phyloP scores from a whole-genome alignment of 805 yeast species.

The Ogataea glucozyma region DNA sequence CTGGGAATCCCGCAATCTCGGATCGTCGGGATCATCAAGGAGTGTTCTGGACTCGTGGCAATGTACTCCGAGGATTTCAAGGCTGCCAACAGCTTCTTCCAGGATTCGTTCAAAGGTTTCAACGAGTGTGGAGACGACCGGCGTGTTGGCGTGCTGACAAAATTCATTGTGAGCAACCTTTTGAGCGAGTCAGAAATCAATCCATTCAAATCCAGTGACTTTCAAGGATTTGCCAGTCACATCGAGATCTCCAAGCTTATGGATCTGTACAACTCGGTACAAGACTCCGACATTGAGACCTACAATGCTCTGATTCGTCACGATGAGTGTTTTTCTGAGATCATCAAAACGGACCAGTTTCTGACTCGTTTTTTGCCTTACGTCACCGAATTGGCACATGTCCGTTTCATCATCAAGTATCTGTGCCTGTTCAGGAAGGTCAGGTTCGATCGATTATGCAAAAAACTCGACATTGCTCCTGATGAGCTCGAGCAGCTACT shows the following conservation, averaged over 20 bases:
- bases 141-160: constrained; percentile 58
- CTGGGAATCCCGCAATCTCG: constrained; percentile 75
- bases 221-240: constrained; percentile 38
- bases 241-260: constrained; percentile 25
- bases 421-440: constrained; percentile 27
- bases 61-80: constrained; percentile 62
- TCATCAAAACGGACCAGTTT: constrained; percentile 19
- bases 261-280: constrained; percentile 31
- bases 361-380: constrained; percentile 27
- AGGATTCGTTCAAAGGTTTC: constrained; percentile 48
- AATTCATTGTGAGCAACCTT: constrained; percentile 60
- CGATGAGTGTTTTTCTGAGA: constrained; percentile 8
- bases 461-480: constrained; percentile 22
- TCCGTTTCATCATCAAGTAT: constrained; percentile 26
- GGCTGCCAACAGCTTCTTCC: constrained; percentile 49
- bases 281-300: constrained; percentile 24
- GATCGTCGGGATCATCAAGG: constrained; percentile 71
- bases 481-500: constrained; percentile 25
- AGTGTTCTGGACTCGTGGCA: constrained; percentile 71
- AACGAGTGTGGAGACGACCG: constrained; percentile 62
- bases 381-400: constrained; percentile 28
- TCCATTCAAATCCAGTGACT: constrained; percentile 74
- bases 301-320: constrained; percentile 24
- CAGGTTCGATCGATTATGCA: constrained; percentile 21
- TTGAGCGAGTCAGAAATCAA: constrained; percentile 65